Conservation (phyloP, 2,329 filamentous ascomycete genomes). For the Neonectria sp. region DNA sequence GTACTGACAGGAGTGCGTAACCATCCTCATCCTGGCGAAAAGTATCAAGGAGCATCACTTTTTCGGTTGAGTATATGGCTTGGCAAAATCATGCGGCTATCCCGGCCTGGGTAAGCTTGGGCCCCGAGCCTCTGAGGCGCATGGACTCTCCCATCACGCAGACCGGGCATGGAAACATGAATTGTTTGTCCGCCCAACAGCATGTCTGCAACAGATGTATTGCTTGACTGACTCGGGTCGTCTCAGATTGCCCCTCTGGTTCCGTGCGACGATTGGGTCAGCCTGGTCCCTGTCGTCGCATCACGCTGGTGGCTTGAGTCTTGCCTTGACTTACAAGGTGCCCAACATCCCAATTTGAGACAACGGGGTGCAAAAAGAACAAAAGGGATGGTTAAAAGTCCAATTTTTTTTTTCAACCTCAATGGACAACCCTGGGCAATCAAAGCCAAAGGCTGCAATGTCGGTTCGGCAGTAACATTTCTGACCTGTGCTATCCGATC, state of each 20-base stretch:
- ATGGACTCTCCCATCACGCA: neutral
- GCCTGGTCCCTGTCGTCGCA: slow-evolving; percentile 19
- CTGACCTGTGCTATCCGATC: slow-evolving; percentile 23
- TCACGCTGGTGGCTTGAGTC: slow-evolving; percentile 12
- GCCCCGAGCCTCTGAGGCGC: neutral
- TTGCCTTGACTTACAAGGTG: slow-evolving; percentile 9
- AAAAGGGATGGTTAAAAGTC: neutral
- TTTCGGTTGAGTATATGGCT: slow-evolving; percentile 25
- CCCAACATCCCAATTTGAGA: slow-evolving; percentile 2
- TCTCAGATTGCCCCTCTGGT: slow-evolving; percentile 26
- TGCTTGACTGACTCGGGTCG: slow-evolving; percentile 13
- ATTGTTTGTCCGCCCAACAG: neutral
- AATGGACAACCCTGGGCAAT: neutral
- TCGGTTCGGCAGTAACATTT: slow-evolving; percentile 10
- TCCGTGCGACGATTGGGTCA: slow-evolving; percentile 13
- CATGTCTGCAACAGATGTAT: slow-evolving; percentile 6
- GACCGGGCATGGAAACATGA: neutral
- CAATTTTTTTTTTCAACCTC: too few relatives aligned
- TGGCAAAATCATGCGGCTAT: slow-evolving; percentile 26
- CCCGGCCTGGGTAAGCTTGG: neutral
- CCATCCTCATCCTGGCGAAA: slow-evolving; percentile 18
- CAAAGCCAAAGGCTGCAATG: neutral
- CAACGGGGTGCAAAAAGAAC: neutral
- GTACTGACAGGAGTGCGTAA: slow-evolving; percentile 29
- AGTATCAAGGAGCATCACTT: slow-evolving; percentile 7